Conservation (phyloP, 2,329 filamentous ascomycete genomes). For the Fusarium denticulatum region DNA sequence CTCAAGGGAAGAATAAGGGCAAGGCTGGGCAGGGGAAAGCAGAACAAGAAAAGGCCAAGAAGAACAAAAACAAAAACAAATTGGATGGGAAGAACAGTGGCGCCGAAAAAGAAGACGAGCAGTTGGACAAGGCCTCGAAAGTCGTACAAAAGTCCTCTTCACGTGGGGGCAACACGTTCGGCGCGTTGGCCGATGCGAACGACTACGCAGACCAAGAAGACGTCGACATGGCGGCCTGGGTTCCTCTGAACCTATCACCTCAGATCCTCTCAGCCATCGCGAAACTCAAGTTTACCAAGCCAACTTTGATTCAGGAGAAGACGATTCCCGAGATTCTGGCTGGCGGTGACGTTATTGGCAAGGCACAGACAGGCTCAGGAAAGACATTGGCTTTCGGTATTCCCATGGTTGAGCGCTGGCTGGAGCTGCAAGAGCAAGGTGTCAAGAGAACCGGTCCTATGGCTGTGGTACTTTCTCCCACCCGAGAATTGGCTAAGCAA, state of each 20-base stretch:
- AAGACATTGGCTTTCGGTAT: constrained; percentile 97
- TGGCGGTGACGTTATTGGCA: constrained; percentile 92
- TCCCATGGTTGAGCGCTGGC: constrained; percentile 86
- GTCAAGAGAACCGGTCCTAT: constrained; percentile 59
- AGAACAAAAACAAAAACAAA: constrained; percentile 45
- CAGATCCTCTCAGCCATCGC: constrained; percentile 78
- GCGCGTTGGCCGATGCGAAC: constrained; percentile 63
- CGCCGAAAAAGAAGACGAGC: constrained; percentile 41
- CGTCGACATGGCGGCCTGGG: constrained; percentile 81
- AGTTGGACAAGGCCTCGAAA: constrained; percentile 50
- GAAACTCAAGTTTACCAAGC: constrained; percentile 80
- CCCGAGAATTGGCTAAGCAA: constrained; percentile 92
- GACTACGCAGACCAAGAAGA: constrained; percentile 67
- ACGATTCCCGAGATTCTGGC: constrained; percentile 84
- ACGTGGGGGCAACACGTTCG: constrained; percentile 60
- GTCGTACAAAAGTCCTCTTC: constrained; percentile 51
- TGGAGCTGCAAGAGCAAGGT: constrained; percentile 61
- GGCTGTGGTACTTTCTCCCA: constrained; percentile 88
- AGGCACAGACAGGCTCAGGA: constrained; percentile 94
- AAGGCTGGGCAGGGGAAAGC: constrained; percentile 46
- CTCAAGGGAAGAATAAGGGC: constrained; percentile 45
- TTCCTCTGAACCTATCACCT: constrained; percentile 75
- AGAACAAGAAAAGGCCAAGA: constrained; percentile 36
- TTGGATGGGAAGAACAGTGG: constrained; percentile 43
- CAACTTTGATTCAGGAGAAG: constrained; percentile 82